Percentiles rank a stretch among this genome's conserved stretches.
Conservation (phyloP, 2,329 filamentous ascomycete species). For the Sporothrix globosa region DNA sequence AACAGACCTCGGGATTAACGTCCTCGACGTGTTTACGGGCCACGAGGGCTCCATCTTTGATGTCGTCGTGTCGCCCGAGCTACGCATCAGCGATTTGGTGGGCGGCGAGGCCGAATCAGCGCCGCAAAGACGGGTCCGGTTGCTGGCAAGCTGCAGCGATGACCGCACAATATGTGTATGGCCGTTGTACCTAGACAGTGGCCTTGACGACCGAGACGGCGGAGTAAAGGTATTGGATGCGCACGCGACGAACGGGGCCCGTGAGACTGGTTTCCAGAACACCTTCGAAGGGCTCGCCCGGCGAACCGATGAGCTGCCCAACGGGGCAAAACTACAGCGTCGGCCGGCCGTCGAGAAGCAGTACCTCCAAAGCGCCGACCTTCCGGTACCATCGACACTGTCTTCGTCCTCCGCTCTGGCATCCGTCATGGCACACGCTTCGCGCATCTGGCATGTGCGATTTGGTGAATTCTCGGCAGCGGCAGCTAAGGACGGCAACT, state of each 20-base stretch:
- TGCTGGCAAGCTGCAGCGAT: constrained; percentile 93
- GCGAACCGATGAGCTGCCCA: constrained; percentile 31
- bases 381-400: neutral
- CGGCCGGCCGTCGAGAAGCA: neutral
- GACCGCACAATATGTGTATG: constrained; percentile 88
- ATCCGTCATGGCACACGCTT: constrained; percentile 80
- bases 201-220: too few species aligned
- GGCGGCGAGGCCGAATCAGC: neutral
- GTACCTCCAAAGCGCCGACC: constrained; percentile 19
- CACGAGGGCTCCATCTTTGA: constrained; percentile 96
- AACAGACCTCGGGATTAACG: constrained; percentile 42
- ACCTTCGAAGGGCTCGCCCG: constrained; percentile 37
- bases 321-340: neutral
- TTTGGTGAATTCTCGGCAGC: constrained; percentile 51
- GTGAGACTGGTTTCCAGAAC: constrained; percentile 63
- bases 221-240: constrained; percentile 32
- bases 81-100: constrained; percentile 41
- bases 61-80: constrained; percentile 70
- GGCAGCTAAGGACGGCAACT: neutral
- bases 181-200: constrained; percentile 46
- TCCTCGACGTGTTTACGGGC: constrained; percentile 60
- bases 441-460: constrained; percentile 84
- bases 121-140: constrained; percentile 34
- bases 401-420: constrained; percentile 57
- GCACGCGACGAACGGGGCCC: constrained; percentile 43